Conservation (phyloP, 164 flowering plant genomes). For the Euptelea pleiosperma region DNA sequence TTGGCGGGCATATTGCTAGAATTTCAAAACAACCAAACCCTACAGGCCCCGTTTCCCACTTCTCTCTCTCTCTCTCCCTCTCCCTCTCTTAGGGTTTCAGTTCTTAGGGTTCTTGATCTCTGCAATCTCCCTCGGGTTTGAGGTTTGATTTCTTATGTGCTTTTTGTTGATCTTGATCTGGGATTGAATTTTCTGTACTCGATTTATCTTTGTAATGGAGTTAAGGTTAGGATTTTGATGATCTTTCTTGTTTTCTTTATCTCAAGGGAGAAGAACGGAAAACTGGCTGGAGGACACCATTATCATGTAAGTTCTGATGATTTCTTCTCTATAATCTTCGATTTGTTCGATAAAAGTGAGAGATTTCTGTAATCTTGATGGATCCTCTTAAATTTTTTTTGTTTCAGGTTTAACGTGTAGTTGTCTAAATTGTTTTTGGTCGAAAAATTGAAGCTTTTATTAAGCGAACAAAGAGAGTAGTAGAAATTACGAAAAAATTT, state of each 20-base stretch:
- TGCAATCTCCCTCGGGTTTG: constrained; percentile 2
- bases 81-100: background rate
- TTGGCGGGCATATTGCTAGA: constrained; percentile 45
- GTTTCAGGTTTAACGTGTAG: constrained; percentile 11
- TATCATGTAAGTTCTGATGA: constrained; percentile 8
- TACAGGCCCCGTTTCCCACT: constrained; percentile 23
- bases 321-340: background rate
- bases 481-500: background rate
- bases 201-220: no score
- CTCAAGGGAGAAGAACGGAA: background rate
- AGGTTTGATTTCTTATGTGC: no score
- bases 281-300: no score
- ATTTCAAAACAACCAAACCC: constrained; percentile 46
- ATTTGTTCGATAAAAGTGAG: background rate
- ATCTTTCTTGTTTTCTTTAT: background rate
- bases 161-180: no score
- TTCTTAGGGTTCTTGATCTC: no score
- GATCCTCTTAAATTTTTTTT: no score
- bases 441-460: background rate
- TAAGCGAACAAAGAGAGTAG: no score
- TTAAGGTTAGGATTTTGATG: background rate
- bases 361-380: background rate
- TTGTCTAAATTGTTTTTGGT: constrained; percentile 6
- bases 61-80: constrained; percentile 9
- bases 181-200: no score